Evolutionary conservation across 129 eudicot genomes (phyloP).

Genomic region (Flaveria sonorensis): DNA sequence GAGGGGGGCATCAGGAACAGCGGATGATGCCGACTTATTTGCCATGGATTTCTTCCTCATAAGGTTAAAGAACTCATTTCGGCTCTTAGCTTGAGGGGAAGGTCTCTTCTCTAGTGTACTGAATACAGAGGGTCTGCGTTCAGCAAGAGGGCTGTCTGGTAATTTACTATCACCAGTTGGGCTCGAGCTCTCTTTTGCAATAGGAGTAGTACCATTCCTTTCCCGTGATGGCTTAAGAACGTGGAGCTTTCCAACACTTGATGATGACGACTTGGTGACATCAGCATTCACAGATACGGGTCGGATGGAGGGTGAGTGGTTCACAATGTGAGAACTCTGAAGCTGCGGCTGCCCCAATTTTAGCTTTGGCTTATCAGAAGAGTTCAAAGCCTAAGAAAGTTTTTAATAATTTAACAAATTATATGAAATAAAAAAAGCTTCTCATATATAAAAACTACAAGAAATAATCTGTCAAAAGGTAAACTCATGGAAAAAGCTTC

Average conservation of each 20-base stretch:
- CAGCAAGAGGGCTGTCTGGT: constrained; percentile 43
- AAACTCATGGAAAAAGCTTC: background rate
- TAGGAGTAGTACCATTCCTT: constrained; percentile 53
- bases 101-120: constrained; percentile 49
- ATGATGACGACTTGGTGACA: constrained; percentile 38
- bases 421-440: background rate
- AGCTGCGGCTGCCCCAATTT: constrained; percentile 58
- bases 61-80: constrained; percentile 85
- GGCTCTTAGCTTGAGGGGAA: constrained; percentile 69
- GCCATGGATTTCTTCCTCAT: constrained; percentile 79
- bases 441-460: background rate
- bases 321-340: constrained; percentile 42
- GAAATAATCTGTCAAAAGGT: background rate
- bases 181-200: constrained; percentile 55
- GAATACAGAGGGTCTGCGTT: constrained; percentile 19
- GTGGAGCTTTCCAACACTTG: constrained; percentile 50
- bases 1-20: constrained; percentile 34
- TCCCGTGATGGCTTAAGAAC: constrained; percentile 78
- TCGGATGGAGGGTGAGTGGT: constrained; percentile 41
- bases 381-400: constrained; percentile 48
- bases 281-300: constrained; percentile 48
- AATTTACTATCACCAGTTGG: constrained; percentile 47
- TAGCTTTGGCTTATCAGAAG: constrained; percentile 64
- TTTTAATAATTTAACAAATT: background rate
- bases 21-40: background rate